These are phyloP conservation scores for Oryza rufipogon DNA, from an alignment of 176 grass and related monocot species.

Conservation along the genomic window DNA sequence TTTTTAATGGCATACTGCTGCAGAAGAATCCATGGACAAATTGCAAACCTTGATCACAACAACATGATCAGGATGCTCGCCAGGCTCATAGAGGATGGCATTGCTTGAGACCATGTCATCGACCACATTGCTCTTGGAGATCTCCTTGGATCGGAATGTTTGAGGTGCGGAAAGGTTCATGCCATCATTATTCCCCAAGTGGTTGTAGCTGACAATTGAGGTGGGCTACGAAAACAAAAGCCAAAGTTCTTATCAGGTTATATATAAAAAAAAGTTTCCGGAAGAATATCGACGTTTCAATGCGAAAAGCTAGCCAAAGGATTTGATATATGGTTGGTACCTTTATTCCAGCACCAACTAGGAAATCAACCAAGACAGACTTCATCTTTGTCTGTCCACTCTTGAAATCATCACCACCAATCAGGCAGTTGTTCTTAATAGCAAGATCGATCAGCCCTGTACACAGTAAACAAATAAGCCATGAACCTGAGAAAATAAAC, in stretches of 20 bases:
- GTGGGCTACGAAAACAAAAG: slow-evolving; percentile 65
- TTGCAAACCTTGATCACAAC: slow-evolving; percentile 88
- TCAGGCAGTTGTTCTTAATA: slow-evolving; percentile 82
- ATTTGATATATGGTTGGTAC: slow-evolving; percentile 36
- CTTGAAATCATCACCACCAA: slow-evolving; percentile 99
- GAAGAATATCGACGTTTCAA: slow-evolving; percentile 1
- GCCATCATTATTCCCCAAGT: slow-evolving; percentile 94
- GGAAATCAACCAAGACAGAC: slow-evolving; percentile 95
- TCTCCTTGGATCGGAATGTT: slow-evolving; percentile 97
- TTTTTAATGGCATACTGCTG: background rate
- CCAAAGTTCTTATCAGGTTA: slow-evolving; percentile 6
- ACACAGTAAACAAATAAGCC: slow-evolving; percentile 35
- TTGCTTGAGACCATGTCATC: slow-evolving; percentile 99
- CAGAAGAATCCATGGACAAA: background rate
- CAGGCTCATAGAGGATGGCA: slow-evolving; percentile 83
- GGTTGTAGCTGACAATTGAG: slow-evolving; percentile 98
- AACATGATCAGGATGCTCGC: slow-evolving; percentile 93
- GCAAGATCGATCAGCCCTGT: slow-evolving; percentile 93
- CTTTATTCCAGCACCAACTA: slow-evolving; percentile 98
- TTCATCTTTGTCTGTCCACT: slow-evolving; percentile 99
- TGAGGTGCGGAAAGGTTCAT: slow-evolving; percentile 96
- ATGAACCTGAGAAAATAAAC: background rate
- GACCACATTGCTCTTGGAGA: slow-evolving; percentile 97
- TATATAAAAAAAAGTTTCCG: background rate
- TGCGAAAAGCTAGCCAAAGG: background rate